These are phyloP conservation scores for Taiozyma onychis DNA, from an alignment of 1,139 yeast species.

Conservation along the genomic window DNA sequence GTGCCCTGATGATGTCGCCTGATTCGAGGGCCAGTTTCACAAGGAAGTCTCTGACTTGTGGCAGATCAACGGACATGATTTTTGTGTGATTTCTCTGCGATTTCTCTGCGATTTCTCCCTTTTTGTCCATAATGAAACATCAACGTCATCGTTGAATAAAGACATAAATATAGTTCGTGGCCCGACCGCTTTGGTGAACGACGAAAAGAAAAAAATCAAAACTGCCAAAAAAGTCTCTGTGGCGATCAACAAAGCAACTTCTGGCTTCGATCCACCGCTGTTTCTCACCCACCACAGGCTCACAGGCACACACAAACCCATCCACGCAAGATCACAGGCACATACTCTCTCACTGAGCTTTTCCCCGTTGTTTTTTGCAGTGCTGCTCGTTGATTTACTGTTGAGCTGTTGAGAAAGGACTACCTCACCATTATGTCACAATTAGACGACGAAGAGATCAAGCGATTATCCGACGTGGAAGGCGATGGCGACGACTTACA, in stretches of 20 bases:
- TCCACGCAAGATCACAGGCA: not conserved
- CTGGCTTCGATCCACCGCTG: not conserved
- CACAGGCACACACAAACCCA: too few relatives aligned
- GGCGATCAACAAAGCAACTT: too few relatives aligned
- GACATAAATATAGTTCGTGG: not conserved
- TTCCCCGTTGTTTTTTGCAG: not conserved
- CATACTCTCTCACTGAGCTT: not conserved
- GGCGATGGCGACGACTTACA: constrained; percentile 36
- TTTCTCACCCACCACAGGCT: not conserved
- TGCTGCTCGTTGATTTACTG: not conserved
- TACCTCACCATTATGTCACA: constrained; percentile 6
- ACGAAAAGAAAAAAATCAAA: not conserved
- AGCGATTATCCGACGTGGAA: constrained; percentile 9
- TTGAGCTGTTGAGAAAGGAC: not conserved
- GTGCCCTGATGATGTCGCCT: constrained; percentile 41
- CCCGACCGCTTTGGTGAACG: not conserved
- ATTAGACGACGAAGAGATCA: constrained; percentile 10
- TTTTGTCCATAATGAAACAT: too few relatives aligned
- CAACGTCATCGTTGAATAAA: too few relatives aligned
- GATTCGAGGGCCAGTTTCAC: constrained; percentile 44
- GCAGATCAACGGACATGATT: constrained; percentile 24
- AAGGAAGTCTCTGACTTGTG: constrained; percentile 35
- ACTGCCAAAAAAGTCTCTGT: too few relatives aligned
- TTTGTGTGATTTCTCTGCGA: too few relatives aligned
- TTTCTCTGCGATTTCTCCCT: too few relatives aligned